Base-by-base conservation (phyloP, 2,329 filamentous ascomycete species). In the Mariannaea sp. region DNA sequence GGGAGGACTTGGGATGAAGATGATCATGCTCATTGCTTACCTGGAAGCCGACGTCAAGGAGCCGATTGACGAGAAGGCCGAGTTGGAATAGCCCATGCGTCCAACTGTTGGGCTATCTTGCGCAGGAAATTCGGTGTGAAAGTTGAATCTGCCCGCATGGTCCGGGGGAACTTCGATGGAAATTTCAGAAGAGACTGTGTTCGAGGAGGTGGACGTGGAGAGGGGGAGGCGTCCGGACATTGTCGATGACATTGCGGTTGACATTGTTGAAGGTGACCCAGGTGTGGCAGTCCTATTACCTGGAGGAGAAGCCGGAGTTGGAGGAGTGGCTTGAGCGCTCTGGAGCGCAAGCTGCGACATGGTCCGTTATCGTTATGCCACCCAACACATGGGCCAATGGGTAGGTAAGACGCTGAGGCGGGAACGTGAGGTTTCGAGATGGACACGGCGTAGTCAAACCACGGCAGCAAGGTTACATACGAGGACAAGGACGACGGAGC, bases 301-400 rank as follows among this genome's bases (percentile, higher is more conserved):
- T 14, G 55, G 26, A 14, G 39, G 16, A 56, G 53, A 53, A 40
- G 36, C 52, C 54, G 60, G 57, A 30, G 35, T 27, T 22, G 42
- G 35, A 35, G 41, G 33, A 46, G 52, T 39, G 69, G 68, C 73
- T 66, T 77, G 70, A 66, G 73, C 71, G 69, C 70, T 71, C 70
- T 74, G 76, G 71, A 73, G 73, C 70, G 74, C 73, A 74, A 76
- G 75, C 72, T 80, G 79, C 73, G 78, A 79, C 78, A 81, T 80
- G 74, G 73, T 77, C 70, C 70, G 69, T 74, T 72, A 74, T 55
- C 55, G 40, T 65, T 60, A 65, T 64, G 60, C 62, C 62, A 54
- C 55, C 43, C 56, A 65, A 66, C 62, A 56, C 61, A 66, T 64
- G 60, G 59, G 55, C 63, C 68, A 67, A 66, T 68, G 52, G 59